Conservation (phyloP, 2,329 filamentous ascomycete species). For the Orbilia quercus region DNA sequence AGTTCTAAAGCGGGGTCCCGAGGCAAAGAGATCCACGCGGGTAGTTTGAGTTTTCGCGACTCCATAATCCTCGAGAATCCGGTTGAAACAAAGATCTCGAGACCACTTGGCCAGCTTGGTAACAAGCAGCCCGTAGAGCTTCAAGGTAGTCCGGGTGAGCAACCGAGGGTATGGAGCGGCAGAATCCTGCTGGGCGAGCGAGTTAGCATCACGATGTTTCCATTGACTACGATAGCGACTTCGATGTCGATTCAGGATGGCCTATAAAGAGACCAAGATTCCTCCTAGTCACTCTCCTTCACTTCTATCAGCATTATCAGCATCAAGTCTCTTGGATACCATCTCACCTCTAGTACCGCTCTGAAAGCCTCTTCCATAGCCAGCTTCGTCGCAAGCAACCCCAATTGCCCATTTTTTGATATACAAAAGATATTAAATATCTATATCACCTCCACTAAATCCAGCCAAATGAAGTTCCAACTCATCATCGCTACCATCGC, state of each 20-base stretch:
- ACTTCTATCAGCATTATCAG: constrained; percentile 38
- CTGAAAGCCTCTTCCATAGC: not conserved
- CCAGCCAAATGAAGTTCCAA: constrained; percentile 56
- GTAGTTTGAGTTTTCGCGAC: constrained; percentile 7
- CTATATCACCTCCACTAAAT: constrained; percentile 1
- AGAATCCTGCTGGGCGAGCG: constrained; percentile 13
- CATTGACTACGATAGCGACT: not conserved
- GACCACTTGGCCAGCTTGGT: not conserved
- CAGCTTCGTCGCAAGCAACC: constrained; percentile 19
- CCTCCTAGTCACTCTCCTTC: constrained; percentile 23
- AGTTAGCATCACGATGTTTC: constrained; percentile 3
- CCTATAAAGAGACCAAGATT: constrained; percentile 31
- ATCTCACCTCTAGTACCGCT: constrained; percentile 11
- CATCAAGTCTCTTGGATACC: constrained; percentile 29
- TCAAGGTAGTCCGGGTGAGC: not conserved
- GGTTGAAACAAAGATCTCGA: constrained; percentile 40
- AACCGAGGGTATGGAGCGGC: constrained; percentile 43
- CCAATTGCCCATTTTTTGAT: not conserved
- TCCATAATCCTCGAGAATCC: constrained; percentile 1
- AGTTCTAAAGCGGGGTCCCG: constrained; percentile 25
- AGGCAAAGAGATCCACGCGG: constrained; percentile 20
- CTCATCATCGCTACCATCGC: constrained; percentile 38
- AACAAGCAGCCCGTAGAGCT: constrained; percentile 2
- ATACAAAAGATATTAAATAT: constrained; percentile 35
- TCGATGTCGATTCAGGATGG: constrained; percentile 13